These are phyloP conservation scores for Agrocybe praecox DNA, from an alignment of 768 basidiomycete genomes.

Conservation along the genomic window DNA sequence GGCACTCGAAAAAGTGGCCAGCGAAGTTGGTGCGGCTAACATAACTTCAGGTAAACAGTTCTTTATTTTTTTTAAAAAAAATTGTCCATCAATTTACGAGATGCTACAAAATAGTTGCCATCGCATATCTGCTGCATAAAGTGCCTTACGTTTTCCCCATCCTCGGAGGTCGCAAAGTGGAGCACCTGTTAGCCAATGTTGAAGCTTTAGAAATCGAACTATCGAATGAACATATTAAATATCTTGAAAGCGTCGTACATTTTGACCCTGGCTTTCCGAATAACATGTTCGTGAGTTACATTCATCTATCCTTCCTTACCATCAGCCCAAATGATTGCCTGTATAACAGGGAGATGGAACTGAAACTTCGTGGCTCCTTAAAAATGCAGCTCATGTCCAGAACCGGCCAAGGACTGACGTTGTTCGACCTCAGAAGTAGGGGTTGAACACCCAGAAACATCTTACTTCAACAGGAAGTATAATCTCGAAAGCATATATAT, in stretches of 20 bases:
- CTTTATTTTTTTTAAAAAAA: no score
- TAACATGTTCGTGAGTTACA: constrained; percentile 30
- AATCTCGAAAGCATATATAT: no score
- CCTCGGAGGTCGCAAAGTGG: constrained; percentile 53
- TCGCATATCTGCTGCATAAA: constrained; percentile 60
- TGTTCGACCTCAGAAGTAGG: no score
- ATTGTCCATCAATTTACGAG: not conserved
- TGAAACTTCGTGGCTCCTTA: not conserved
- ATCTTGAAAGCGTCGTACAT: constrained; percentile 42
- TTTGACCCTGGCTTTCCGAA: constrained; percentile 52
- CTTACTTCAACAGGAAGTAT: no score
- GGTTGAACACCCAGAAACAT: no score
- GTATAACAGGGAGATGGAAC: constrained; percentile 3
- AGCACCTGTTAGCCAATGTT: constrained; percentile 51
- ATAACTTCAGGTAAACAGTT: constrained; percentile 53
- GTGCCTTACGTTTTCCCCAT: constrained; percentile 55
- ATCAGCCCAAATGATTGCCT: no score
- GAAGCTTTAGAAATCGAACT: constrained; percentile 52
- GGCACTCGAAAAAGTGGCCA: constrained; percentile 52
- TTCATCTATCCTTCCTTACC: not conserved
- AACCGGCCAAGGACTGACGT: no score
- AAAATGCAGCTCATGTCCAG: no score
- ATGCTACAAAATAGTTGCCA: constrained; percentile 38
- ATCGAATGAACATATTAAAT: constrained; percentile 45
- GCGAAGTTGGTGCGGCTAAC: constrained; percentile 47